These are phyloP conservation scores for Chaetomiaceae sp. DNA, from an alignment of 2,329 filamentous ascomycete species.

Conservation along the genomic window DNA sequence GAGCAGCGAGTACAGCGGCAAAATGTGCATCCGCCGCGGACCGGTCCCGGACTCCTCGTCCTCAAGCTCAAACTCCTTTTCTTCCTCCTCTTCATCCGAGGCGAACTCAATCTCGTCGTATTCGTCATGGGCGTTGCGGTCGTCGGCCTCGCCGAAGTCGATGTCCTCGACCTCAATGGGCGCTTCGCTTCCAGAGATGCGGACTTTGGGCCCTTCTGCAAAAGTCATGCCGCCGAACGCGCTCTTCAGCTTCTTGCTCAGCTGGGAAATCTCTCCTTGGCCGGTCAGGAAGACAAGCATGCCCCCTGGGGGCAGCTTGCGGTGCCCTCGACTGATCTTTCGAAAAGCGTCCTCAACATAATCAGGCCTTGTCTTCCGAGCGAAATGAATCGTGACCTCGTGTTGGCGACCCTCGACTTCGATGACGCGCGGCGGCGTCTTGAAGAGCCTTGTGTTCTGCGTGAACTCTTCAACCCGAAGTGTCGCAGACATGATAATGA, in stretches of 20 bases:
- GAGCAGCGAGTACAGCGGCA: conserved; percentile 91
- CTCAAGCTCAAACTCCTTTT: conserved; percentile 65
- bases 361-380: conserved; percentile 74
- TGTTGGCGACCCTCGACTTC: conserved; percentile 90
- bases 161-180: conserved; percentile 83
- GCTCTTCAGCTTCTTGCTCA: conserved; percentile 75
- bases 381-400: conserved; percentile 84
- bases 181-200: conserved; percentile 70
- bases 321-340: conserved; percentile 83
- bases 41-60: conserved; percentile 56
- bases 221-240: conserved; percentile 57
- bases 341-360: conserved; percentile 87
- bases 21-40: conserved; percentile 72
- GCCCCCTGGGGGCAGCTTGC: conserved; percentile 81
- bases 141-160: conserved; percentile 68
- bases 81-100: conserved; percentile 52
- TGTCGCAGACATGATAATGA: conserved; percentile 98
- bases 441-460: conserved; percentile 75
- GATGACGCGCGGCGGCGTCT: conserved; percentile 72
- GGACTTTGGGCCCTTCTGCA: conserved; percentile 60
- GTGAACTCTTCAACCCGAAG: conserved; percentile 87
- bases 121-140: conserved; percentile 56
- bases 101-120: conserved; percentile 55
- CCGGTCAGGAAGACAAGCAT: conserved; percentile 94
- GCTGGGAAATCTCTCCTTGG: conserved; percentile 79